Evolutionary conservation across 108 stramenopile species (phyloP), one percentile per base, ranked within the genome.

Genomic region (Seminavis robusta): DNA sequence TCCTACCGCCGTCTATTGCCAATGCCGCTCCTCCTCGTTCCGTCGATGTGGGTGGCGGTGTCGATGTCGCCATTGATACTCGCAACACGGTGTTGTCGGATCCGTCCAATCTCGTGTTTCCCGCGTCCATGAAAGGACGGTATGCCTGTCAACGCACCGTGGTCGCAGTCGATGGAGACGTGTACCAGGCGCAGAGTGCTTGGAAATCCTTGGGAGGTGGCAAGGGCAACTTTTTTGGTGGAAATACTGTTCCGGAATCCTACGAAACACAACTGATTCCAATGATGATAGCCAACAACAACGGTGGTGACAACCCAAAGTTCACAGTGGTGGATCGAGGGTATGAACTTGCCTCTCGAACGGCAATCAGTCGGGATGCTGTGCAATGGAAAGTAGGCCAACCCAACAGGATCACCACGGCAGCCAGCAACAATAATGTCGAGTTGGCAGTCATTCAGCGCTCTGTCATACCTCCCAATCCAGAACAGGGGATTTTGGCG

Each of bases 1-100:
- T n/a, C n/a, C n/a, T n/a, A n/a, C n/a, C n/a, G n/a, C n/a, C n/a
- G n/a, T n/a, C n/a, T n/a, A n/a, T n/a, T n/a, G n/a, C n/a, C n/a
- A n/a, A n/a, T n/a, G n/a, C n/a, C n/a, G n/a, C n/a, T n/a, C n/a
- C n/a, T n/a, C n/a, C n/a, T n/a, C 60, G 69, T 9, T 33, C 45
- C 30, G 74, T 76, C 39, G 81, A 65, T 32, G 47, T 83, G n/a
- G 81, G 81, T 9, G 67, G 71, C 34, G 81, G 81, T 13, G 79
- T 76, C 25, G 81, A 83, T 52, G 42, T 83, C 3, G 56, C 68
- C 9, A 61, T 72, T 25, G 73, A 46, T 1, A 46, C 34, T 0
- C 31, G 33, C 0, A 20, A 23, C 0, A 26, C 64, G 5, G 16
- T 48, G 8, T 30, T 44, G 19, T n/a, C 30, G 9, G 81, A n/a